Conservation (phyloP, 805 yeast genomes). For the Schizosaccharomyces pombe region ASM294v3 CU329670.1:4573001-4573500, state of each 20-base stretch:
- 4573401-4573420: not conserved
- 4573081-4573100: not conserved
- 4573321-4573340: not conserved
- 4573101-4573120: not conserved
- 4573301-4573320: not conserved
- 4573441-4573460: not conserved
- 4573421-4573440: not conserved
- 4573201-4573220: not conserved
- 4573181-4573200: not conserved
- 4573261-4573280: not conserved
- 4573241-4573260: not conserved
- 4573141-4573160: not conserved
- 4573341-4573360: not conserved
- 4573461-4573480: not conserved
- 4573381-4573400: not conserved
- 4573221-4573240: not conserved
- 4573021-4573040: not conserved
- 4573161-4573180: not conserved
- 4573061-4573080: not conserved
- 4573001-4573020: not conserved
- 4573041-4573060: not conserved
- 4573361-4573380: not conserved
- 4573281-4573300: not conserved
- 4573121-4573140: not conserved
- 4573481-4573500: not conserved